Evolutionary conservation across 441 rosid genomes (phyloP).

Genomic region (Isatis lusitanica): DNA sequence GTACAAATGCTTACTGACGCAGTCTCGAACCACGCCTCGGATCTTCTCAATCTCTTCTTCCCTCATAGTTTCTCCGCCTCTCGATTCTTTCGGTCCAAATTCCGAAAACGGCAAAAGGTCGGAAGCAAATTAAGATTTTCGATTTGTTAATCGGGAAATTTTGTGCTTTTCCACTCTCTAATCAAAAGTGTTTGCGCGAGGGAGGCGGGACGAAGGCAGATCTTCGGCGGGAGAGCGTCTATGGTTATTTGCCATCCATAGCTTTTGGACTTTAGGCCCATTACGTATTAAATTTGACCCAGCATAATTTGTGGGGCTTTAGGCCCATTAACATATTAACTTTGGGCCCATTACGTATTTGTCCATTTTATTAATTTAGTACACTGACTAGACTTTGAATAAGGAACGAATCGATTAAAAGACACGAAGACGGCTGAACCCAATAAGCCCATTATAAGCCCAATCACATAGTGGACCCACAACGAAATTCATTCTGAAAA

Average conservation of each 20-base stretch:
- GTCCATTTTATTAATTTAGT: no score
- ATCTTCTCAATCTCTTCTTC: conserved; percentile 87
- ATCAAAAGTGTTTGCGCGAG: neutral
- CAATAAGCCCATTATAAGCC: neutral
- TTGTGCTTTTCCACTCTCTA: neutral
- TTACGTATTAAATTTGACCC: neutral
- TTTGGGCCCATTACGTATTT: no score
- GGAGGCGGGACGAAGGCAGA: conserved; percentile 24
- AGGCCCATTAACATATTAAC: no score
- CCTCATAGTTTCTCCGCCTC: conserved; percentile 47
- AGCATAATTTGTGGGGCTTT: no score
- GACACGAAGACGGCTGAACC: no score
- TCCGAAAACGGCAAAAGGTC: no score
- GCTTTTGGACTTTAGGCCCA: neutral
- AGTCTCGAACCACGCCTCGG: conserved; percentile 89
- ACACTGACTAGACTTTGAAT: no score
- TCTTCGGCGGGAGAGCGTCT: conserved; percentile 29
- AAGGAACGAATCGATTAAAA: no score
- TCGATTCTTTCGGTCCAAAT: neutral
- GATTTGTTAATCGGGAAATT: conserved; percentile 9
- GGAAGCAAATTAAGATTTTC: neutral
- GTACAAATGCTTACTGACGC: conserved; percentile 90
- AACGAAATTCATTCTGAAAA: no score
- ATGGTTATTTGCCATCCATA: neutral
- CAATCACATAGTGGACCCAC: neutral